Evolutionary conservation across 208 protist genomes (phyloP).

Genomic region (Acanthamoeba lenticulata): DNA sequence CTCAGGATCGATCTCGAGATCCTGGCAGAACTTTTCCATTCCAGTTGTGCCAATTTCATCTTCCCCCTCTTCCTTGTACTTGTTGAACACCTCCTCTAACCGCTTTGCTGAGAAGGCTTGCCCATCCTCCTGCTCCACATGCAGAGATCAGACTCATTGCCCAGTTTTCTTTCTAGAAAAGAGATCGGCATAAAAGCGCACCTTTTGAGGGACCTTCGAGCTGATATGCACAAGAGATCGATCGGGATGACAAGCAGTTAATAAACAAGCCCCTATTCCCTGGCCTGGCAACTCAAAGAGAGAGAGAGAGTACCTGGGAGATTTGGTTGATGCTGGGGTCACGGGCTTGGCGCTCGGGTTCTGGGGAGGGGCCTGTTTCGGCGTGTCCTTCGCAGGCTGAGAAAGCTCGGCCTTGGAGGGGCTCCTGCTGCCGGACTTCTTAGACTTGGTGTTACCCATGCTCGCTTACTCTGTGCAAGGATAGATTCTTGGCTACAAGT

Average conservation of each 20-base stretch:
- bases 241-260: no score
- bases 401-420: not conserved
- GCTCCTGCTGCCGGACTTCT: not conserved
- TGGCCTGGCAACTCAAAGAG: not conserved
- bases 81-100: conserved; percentile 65
- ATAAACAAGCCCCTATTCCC: not conserved
- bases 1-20: conserved; percentile 51
- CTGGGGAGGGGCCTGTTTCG: not conserved
- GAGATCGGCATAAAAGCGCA: no score
- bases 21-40: conserved; percentile 64
- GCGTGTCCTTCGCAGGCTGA: not conserved
- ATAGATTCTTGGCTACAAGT: no score
- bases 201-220: no score
- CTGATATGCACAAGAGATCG: no score
- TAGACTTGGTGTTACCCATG: conserved; percentile 42
- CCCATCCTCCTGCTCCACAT: not conserved
- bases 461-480: not conserved
- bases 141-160: no score
- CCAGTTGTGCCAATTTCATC: conserved; percentile 58
- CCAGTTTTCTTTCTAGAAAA: no score
- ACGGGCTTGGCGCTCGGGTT: not conserved
- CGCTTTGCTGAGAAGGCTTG: conserved; percentile 27
- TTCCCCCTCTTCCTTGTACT: conserved; percentile 64
- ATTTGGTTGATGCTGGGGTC: not conserved
- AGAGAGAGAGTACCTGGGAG: not conserved